These are phyloP conservation scores for Zymoseptoria brevis DNA, from an alignment of 2,329 filamentous ascomycete species.

Conservation along the genomic window DNA sequence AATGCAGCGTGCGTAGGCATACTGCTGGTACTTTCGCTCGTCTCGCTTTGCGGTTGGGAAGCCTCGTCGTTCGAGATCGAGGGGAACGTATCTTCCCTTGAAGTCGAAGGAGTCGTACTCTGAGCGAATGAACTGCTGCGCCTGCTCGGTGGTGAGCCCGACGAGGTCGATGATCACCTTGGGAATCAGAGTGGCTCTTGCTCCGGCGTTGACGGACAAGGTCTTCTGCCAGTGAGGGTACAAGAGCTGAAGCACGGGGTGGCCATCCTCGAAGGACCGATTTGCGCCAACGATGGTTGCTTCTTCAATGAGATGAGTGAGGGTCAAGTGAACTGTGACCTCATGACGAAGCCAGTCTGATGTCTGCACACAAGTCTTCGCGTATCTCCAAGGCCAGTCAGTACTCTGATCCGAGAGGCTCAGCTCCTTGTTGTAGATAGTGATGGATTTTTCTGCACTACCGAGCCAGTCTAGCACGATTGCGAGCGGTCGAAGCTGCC, in stretches of 20 bases:
- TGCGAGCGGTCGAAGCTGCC: constrained; percentile 42
- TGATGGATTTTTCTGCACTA: constrained; percentile 38
- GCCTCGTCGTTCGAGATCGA: constrained; percentile 38
- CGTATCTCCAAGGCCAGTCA: constrained; percentile 48
- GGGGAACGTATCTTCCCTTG: constrained; percentile 39
- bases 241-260: constrained; percentile 39
- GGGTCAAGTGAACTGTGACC: constrained; percentile 38
- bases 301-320: constrained; percentile 18
- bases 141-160: constrained; percentile 34
- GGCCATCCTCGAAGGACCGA: constrained; percentile 39
- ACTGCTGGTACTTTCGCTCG: constrained; percentile 40
- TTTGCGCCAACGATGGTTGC: constrained; percentile 16
- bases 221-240: constrained; percentile 46
- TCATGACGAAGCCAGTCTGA: constrained; percentile 46
- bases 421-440: constrained; percentile 44
- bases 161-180: constrained; percentile 38
- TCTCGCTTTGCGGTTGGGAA: constrained; percentile 30
- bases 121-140: constrained; percentile 33
- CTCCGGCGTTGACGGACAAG: constrained; percentile 43
- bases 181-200: constrained; percentile 39
- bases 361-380: constrained; percentile 43
- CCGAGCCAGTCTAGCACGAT: constrained; percentile 43
- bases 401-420: constrained; percentile 31
- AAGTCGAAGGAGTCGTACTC: constrained; percentile 42
- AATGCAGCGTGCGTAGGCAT: constrained; percentile 43